Evolutionary conservation across 306 rosid genomes (phyloP), one percentile per base, ranked within the genome.

Genomic region (Abrus precatorius): DNA sequence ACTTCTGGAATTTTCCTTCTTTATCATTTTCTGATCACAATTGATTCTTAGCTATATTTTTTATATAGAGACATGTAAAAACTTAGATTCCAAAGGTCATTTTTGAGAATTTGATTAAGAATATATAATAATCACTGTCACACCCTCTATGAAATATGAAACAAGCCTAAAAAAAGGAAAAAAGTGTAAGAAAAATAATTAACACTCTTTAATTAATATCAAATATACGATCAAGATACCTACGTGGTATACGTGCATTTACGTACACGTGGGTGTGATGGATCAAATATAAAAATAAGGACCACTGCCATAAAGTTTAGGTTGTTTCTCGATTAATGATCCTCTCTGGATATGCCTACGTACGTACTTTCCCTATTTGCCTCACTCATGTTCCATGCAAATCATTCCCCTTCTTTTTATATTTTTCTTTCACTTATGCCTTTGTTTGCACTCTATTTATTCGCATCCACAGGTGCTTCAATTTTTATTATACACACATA

Each of bases 221-320:
- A 43, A 74, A 74, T 59, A 74, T 59, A 57, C 33, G 69, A 44
- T 59, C 13, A 53, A 38, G 41, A 53, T 45, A 48, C 78, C 47
- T 53, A 75, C 45, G 49, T 40, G 48, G 38, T 36, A 41, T 55
- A 52, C 67, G 27, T 56, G 32, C 41, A 40, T 29, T 64, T 75
- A 27, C 40, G 27, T 49, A 49, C 81, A 74, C 72, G 82, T 75
- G 83, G 85, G 64, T 74, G 7, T 30, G 67, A 43, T 34, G 50
- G 67, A 69, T 69, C 34, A 82, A 80, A 62, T 48, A 62, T 56
- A 62, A 64, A 59, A 75, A 49, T 14, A 32, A 56, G 83, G 84
- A 78, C 87, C 84, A 61, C 84, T 30, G 40, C 79, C 65, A 57
- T 77, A 72, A 72, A 75, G 78, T 69, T 44, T 52, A 20, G 59